Base-by-base conservation (phyloP, 2,329 filamentous ascomycete species). In the Aphanoascus verrucosus region DNA sequence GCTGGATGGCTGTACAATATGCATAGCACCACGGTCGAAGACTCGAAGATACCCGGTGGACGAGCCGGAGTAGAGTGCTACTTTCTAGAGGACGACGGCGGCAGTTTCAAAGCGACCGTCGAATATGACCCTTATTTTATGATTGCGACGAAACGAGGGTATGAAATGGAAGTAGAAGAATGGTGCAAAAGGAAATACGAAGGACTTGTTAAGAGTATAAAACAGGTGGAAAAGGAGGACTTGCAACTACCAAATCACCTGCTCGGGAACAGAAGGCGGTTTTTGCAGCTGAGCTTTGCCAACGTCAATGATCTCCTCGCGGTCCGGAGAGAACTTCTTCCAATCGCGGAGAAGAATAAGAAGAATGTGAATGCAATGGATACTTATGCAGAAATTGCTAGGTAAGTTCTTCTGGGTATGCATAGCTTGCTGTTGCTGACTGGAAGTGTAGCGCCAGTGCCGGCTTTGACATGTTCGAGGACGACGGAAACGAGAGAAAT, bases 111-210 rank as follows among this genome's bases (percentile, higher is more conserved):
- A 69, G 90, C 93, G 9, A 96, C 90, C 0, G 74, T 98, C 59
- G 88, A 95, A 72, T 97, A 95, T 68, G 89, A 97, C 62, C 93
- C 93, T 0, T 98, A 98, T 73, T 95, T 98, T 62, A 72, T 98
- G 56, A 82, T 98, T 51, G 91, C 90, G 0, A 87, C 90, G 50
- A 93, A 89, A 69, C 86, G 84, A 64, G 88, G 89, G 6, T 83
- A 83, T 62, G 94, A 98, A 72, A 79, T 82, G 49, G 94, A 98
- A 69, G 93, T 95, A 1, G 94, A 98, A 67, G 93, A 98, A 73
- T 98, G 90, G 88, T 81, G 88, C 59, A 73, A 76, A 78, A 87
- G 82, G 72, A 85, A 69, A 73, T 94, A 71, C 56, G 93, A 88
- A 59, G 91, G 90, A 1, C 76, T 90, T 11, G 79, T 97, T 48